Conservation (phyloP, 139 green algal genomes). For the Chlorella vulgaris region DNA sequence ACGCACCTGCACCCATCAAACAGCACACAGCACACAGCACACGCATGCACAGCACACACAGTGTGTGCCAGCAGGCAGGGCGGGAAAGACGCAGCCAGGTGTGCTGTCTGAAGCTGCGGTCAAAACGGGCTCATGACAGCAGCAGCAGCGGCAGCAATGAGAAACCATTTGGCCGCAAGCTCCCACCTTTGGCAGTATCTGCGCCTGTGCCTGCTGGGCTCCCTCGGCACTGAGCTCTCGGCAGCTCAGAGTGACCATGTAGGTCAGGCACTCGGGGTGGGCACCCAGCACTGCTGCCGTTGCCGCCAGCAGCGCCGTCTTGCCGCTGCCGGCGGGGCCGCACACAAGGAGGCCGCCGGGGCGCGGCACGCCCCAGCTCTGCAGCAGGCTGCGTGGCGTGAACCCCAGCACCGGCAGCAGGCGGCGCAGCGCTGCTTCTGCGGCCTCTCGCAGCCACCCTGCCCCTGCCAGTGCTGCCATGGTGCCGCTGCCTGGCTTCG, state of each 20-base stretch:
- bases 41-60: background rate
- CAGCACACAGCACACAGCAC: background rate
- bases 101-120: too few relatives aligned
- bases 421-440: constrained; percentile 15
- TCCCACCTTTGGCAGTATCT: constrained; percentile 19
- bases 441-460: constrained; percentile 14
- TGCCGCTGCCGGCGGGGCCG: constrained; percentile 61
- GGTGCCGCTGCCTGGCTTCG: background rate
- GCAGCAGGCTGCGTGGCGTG: constrained; percentile 38
- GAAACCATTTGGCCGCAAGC: background rate
- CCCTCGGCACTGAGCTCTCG: constrained; percentile 47
- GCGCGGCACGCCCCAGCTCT: constrained; percentile 32
- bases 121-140: too few relatives aligned
- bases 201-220: constrained; percentile 3
- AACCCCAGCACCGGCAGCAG: constrained; percentile 39
- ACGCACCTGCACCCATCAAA: constrained; percentile 3
- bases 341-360: constrained; percentile 61
- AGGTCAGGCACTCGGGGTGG: constrained; percentile 40
- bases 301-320: constrained; percentile 50
- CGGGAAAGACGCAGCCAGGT: too few relatives aligned
- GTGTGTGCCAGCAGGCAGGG: too few relatives aligned
- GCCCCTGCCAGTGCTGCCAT: background rate
- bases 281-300: constrained; percentile 35
- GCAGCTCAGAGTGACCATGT: constrained; percentile 59
- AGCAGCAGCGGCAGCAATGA: too few relatives aligned